Evolutionary conservation across 108 stramenopile genomes (phyloP).

Genomic region (Cyclotella distinguenda): DNA sequence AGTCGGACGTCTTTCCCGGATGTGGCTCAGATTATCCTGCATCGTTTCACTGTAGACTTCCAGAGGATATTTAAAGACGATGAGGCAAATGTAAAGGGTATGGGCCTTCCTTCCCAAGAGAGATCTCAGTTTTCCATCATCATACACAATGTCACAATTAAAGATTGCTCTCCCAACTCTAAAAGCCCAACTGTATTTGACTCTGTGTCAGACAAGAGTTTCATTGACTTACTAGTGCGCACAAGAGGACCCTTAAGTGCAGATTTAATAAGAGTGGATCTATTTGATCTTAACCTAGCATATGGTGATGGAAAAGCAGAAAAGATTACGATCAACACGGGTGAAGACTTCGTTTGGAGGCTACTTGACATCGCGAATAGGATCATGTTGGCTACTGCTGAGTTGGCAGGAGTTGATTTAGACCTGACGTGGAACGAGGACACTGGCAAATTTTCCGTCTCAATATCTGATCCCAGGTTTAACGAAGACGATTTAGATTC

Average conservation of each 20-base stretch:
- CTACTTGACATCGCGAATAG: conserved; percentile 71
- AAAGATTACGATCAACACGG: conserved; percentile 70
- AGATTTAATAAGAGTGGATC: conserved; percentile 72
- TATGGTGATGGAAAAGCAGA: conserved; percentile 64
- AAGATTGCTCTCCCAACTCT: conserved; percentile 68
- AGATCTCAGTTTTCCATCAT: conserved; percentile 76
- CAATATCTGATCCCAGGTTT: conserved; percentile 50
- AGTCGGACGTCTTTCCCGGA: conserved; percentile 31
- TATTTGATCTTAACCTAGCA: conserved; percentile 78
- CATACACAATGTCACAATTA: conserved; percentile 67
- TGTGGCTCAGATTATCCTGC: conserved; percentile 56
- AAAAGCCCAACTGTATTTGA: conserved; percentile 72
- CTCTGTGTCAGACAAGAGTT: conserved; percentile 60
- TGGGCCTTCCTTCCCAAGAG: conserved; percentile 47
- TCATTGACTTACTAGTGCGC: conserved; percentile 78
- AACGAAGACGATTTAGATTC: conserved; percentile 42
- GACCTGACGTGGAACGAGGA: conserved; percentile 72
- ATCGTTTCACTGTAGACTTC: conserved; percentile 79
- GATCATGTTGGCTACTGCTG: conserved; percentile 69
- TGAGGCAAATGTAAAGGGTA: conserved; percentile 9
- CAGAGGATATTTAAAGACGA: conserved; percentile 80
- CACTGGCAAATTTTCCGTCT: conserved; percentile 61
- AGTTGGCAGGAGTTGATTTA: conserved; percentile 62
- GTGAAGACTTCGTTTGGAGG: conserved; percentile 85
- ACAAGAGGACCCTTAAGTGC: conserved; percentile 69